Percentiles rank a stretch among this genome's conserved stretches.
phyloP scores from a whole-genome alignment of 768 basidiomycete species.

The Lentinula aciculospora region DNA sequence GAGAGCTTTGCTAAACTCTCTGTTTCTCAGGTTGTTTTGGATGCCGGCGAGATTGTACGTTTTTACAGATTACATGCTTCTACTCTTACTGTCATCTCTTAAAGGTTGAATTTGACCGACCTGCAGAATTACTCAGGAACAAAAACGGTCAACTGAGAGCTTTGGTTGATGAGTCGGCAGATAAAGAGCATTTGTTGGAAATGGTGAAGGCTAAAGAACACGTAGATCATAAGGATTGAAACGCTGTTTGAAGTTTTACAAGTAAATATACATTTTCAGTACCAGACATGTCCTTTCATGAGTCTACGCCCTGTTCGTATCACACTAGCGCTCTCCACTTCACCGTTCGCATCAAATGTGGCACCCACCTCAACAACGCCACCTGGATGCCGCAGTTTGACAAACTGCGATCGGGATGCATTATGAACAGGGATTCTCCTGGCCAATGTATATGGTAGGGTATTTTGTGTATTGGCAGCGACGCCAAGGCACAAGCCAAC shows the following conservation, averaged over 20 bases:
- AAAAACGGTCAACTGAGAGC: neutral
- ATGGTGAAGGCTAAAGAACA: neutral
- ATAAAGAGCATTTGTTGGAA: neutral
- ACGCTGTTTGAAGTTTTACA: neutral
- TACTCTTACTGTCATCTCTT: neutral
- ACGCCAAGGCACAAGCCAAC: conserved; percentile 67
- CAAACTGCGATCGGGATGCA: conserved; percentile 16
- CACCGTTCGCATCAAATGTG: conserved; percentile 37
- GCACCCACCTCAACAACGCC: conserved; percentile 68
- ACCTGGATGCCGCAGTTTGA: conserved; percentile 59
- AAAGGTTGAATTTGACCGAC: conserved; percentile 2
- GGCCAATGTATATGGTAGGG: conserved; percentile 49
- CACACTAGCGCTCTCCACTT: conserved; percentile 53
- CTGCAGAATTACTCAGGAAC: conserved; percentile 1
- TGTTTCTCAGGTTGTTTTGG: neutral
- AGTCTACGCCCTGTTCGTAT: conserved; percentile 63
- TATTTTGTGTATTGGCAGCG: conserved; percentile 47
- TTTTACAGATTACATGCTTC: neutral
- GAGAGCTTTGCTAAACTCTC: neutral
- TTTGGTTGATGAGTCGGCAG: conserved; percentile 5
- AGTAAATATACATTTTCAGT: conserved; percentile 28
- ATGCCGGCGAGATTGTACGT: conserved; percentile 6
- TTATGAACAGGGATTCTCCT: conserved; percentile 18
- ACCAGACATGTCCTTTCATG: conserved; percentile 69
- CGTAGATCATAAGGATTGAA: neutral